phyloP scores from a whole-genome alignment of 1,284 basidiomycete species.

The Uromyces viciae-fabae region DNA sequence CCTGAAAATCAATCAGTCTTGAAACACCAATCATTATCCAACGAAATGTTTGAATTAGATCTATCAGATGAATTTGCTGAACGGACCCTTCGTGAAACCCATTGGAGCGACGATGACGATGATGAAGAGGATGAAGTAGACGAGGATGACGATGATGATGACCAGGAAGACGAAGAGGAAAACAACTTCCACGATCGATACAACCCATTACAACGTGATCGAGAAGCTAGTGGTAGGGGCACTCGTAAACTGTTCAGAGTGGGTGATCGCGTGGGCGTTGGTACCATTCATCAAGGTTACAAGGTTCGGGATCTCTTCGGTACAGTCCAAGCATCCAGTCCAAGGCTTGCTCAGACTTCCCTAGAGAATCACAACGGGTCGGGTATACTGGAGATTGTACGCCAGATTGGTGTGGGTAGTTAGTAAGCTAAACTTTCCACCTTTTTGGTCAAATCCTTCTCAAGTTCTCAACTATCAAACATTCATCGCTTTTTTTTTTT shows the following conservation, averaged over 20 bases:
- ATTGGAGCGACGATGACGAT: constrained; percentile 12
- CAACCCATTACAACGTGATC: neutral
- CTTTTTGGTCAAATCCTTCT: neutral
- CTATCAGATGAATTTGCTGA: constrained; percentile 37
- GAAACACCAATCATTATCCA: neutral
- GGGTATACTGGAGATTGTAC: constrained; percentile 35
- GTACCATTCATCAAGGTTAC: constrained; percentile 40
- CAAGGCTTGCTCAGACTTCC: constrained; percentile 4
- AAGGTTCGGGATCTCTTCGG: constrained; percentile 34
- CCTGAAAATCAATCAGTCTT: neutral
- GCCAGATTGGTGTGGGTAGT: constrained; percentile 42
- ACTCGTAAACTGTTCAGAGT: constrained; percentile 29
- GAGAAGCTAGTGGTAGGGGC: constrained; percentile 2
- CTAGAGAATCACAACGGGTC: neutral
- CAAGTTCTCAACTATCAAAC: neutral
- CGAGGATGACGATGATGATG: neutral
- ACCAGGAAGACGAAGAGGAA: neutral
- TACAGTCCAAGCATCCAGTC: neutral
- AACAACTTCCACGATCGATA: neutral
- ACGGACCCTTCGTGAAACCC: constrained; percentile 15
- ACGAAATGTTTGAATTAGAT: constrained; percentile 35
- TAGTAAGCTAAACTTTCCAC: constrained; percentile 21
- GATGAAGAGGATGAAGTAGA: neutral
- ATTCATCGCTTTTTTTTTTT: neutral
- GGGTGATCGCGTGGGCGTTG: constrained; percentile 40